Evolutionary conservation across 2,329 filamentous ascomycete genomes (phyloP), one percentile per base, ranked within the genome.

Genomic region (Epichloe sylvatica): DNA sequence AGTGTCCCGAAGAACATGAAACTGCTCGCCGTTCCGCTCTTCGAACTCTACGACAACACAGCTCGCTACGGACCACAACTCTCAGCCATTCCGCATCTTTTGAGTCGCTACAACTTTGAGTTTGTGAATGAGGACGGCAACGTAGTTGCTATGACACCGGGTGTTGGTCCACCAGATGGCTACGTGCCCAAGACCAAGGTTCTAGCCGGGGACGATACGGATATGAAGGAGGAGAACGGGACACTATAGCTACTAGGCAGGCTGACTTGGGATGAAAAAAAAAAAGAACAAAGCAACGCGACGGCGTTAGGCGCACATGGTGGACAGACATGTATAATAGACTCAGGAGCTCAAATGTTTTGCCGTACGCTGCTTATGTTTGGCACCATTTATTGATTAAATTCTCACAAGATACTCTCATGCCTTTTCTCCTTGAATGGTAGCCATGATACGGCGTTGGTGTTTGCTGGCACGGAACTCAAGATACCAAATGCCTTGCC

Each of bases 1-100:
- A 94, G 86, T 61, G 92, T 98, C 8, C 92, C 92, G 0, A 98
- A 98, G 73, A 98, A 98, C 70, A 97, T 98, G 92, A 98, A 98
- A 67, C 81, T 98, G 23, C 83, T 98, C 39, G 92, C 92, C 1
- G 92, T 98, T 1, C 92, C 92, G 0, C 76, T 98, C 1, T 97
- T 97, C 68, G 92, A 98, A 70, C 80, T 98, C 38, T 98, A 98
- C 72, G 92, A 98, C 62, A 98, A 98, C 68, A 95, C 88, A 0
- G 85, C 84, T 12, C 77, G 92, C 52, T 98, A 98, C 64, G 92
- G 92, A 0, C 92, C 92, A 4, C 92, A 98, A 64, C 80, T 98
- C 15, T 94, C 90, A 1, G 92, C 92, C 1, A 97, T 98, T 50
- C 92, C 92, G 0, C 92, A 98, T 65, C 76, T 97, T 4, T 78